Evolutionary conservation across 768 basidiomycete genomes (phyloP), one percentile per base, ranked within the genome.

Genomic region (Collybia sp.): DNA sequence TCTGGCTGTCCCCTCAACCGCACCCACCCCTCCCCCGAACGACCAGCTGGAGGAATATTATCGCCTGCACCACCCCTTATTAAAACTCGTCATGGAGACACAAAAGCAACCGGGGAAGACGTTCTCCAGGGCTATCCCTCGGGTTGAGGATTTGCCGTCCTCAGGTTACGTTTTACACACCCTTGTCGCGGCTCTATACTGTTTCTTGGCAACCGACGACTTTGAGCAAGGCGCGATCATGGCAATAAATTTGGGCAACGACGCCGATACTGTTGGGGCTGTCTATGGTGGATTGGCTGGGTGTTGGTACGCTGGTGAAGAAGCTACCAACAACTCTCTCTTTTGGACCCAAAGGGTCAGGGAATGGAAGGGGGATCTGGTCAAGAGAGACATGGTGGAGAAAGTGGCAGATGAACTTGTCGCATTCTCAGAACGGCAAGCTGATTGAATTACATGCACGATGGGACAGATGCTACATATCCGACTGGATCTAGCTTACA

Each of bases 221-320:
- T 75, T 75, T 44, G 72, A 74, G 44, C 64, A 66, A 6, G 74
- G 75, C 8, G 75, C 72, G 2, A 53, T 73, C 35, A 61, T 73
- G 56, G 69, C 67, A 5, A 68, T 70, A 9, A 74, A 77, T 50
- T 54, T 75, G 47, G 70, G 72, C 1, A 47, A 56, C 46, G 72
- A 75, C 51, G 67, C 74, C 1, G 73, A 75, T 54, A 74, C 73
- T 6, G 67, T 73, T 8, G 73, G 68, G 0, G 70, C 70, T 2
- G 62, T 75, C 18, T 75, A 73, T 40, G 73, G 61, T n/a, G 72
- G 72, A 1, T 54, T 77, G 12, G 73, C 73, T 0, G 73, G 62
- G 5, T 62, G 59, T 40, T 76, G 72, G 68, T 75, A 75, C 50
- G 66, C 59, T 1, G 56, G 49, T 12, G 59, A 59, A 6, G 58